Conservation (phyloP, 2,329 filamentous ascomycete genomes). For the Arthroderma sp. region DNA sequence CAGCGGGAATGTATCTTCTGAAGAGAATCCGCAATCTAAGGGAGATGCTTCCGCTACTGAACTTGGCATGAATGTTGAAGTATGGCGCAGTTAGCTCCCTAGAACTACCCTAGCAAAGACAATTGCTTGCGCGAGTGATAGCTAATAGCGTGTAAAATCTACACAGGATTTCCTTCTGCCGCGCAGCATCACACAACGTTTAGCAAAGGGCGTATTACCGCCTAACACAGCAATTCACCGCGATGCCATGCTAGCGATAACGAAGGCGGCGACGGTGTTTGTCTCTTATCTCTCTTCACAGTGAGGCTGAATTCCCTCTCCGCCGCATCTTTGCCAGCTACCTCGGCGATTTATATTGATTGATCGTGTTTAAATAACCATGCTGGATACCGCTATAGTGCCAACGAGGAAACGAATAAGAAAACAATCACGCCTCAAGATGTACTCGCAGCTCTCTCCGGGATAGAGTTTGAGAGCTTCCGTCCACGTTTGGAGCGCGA, state of each 20-base stretch:
- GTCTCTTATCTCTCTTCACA: conserved; percentile 49
- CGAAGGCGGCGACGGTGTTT: conserved; percentile 54
- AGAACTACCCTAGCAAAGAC: background rate
- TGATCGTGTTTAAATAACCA: conserved; percentile 1
- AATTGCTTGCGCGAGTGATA: background rate
- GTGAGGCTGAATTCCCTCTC: conserved; percentile 26
- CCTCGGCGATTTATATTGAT: background rate
- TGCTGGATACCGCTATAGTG: conserved; percentile 26
- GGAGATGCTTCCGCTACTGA: conserved; percentile 17
- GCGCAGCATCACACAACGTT: conserved; percentile 47
- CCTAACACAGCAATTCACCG: conserved; percentile 53
- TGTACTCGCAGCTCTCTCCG: conserved; percentile 46
- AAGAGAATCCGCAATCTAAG: too few species aligned
- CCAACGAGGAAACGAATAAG: conserved; percentile 48
- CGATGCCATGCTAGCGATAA: conserved; percentile 50
- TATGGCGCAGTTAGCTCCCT: conserved; percentile 10
- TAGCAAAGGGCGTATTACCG: conserved; percentile 50
- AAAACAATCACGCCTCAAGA: conserved; percentile 50
- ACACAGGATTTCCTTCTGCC: conserved; percentile 48
- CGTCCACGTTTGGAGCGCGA: conserved; percentile 46
- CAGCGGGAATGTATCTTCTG: too few species aligned
- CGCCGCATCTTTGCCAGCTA: background rate
- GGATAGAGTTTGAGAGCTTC: conserved; percentile 50
- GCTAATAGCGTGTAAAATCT: background rate
- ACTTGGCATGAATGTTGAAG: conserved; percentile 29